phyloP scores from a whole-genome alignment of 2,329 filamentous ascomycete genomes.

The Colletotrichum sp. region DNA sequence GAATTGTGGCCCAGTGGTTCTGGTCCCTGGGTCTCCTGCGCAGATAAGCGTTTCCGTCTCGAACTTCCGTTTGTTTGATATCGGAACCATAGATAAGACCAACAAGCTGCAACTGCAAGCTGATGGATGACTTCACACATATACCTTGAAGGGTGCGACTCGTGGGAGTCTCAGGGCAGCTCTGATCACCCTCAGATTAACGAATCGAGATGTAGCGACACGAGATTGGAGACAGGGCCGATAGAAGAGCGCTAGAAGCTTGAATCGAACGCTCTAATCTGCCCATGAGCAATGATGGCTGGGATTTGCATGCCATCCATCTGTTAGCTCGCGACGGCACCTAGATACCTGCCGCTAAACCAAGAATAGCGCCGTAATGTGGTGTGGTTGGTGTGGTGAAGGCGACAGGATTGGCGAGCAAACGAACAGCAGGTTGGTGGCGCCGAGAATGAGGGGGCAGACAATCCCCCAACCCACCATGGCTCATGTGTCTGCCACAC shows the following conservation, averaged over 20 bases:
- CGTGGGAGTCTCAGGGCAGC: conserved; percentile 1
- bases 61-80: not conserved
- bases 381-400: not conserved
- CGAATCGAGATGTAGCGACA: not conserved
- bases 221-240: not conserved
- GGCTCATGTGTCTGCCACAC: not conserved
- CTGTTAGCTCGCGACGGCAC: not conserved
- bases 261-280: not conserved
- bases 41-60: conserved; percentile 16
- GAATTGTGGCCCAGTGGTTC: not conserved
- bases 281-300: not conserved
- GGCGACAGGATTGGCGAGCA: not conserved
- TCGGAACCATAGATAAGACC: conserved; percentile 1
- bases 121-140: not conserved
- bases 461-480: not conserved
- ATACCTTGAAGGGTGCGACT: not conserved
- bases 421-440: not conserved
- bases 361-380: not conserved
- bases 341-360: not conserved
- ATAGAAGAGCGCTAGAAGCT: conserved; percentile 14
- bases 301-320: conserved; percentile 2
- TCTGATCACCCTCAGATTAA: not conserved
- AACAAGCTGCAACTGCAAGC: not conserved
- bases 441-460: not conserved
- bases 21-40: not conserved